A percentile compares a stretch with the other conserved stretches of the same genome.
phyloP scores from a whole-genome alignment of 192 early-diverging fungal species.

The Powellomyces hirtus region DNA sequence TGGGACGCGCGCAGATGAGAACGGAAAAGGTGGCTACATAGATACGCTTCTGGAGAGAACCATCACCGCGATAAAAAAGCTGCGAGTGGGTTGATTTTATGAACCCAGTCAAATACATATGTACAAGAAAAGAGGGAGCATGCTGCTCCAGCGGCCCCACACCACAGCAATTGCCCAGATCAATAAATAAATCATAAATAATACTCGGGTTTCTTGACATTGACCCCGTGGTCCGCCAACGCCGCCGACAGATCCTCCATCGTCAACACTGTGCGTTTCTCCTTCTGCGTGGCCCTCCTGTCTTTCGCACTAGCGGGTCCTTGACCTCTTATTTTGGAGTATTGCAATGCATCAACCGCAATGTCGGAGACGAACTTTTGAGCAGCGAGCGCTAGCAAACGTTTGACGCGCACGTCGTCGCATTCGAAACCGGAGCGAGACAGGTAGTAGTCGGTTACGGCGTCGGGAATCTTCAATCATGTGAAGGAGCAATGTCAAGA shows the following conservation, averaged over 20 bases:
- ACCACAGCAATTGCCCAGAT: too few relatives aligned
- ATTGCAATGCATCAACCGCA: constrained; percentile 82
- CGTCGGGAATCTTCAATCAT: constrained; percentile 76
- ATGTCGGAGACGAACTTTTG: constrained; percentile 87
- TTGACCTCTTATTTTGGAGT: constrained; percentile 74
- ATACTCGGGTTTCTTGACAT: constrained; percentile 94
- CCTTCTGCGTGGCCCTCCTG: constrained; percentile 51
- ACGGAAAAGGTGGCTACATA: too few relatives aligned
- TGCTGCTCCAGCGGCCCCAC: too few relatives aligned
- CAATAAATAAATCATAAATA: constrained; percentile 67
- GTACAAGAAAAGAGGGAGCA: too few relatives aligned
- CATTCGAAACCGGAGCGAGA: constrained; percentile 74
- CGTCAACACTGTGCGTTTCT: constrained; percentile 71
- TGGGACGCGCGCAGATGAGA: background rate
- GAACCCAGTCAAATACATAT: too few relatives aligned
- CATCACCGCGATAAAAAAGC: too few relatives aligned
- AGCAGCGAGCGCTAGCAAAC: constrained; percentile 74
- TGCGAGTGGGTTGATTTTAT: too few relatives aligned
- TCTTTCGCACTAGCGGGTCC: constrained; percentile 51
- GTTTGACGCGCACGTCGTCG: constrained; percentile 74
- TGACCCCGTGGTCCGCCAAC: constrained; percentile 88
- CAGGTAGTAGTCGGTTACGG: constrained; percentile 90
- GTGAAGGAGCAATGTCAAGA: background rate
- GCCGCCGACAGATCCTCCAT: constrained; percentile 93
- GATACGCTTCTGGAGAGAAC: too few relatives aligned